Conservation (phyloP, 1,284 basidiomycete genomes). For the Leccinum subrobustum region DNA sequence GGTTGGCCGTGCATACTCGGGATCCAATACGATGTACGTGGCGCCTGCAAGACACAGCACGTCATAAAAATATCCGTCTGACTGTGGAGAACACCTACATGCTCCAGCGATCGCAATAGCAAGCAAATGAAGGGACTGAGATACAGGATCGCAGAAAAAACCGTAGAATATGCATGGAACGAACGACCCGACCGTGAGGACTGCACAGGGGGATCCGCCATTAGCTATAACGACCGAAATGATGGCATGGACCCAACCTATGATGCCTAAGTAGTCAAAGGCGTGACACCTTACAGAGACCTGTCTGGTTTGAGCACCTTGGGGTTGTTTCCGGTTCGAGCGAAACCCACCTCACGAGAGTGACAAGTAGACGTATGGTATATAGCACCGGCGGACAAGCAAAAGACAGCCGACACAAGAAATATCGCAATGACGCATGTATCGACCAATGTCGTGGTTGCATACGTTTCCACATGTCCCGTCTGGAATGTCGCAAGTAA, state of each 20-base stretch:
- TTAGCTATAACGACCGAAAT: background rate
- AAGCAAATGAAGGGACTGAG: slow-evolving; percentile 53
- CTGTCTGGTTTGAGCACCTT: slow-evolving; percentile 29
- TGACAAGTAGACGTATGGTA: slow-evolving; percentile 82
- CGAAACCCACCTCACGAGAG: slow-evolving; percentile 54
- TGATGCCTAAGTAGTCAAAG: slow-evolving; percentile 74
- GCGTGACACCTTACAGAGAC: slow-evolving; percentile 53
- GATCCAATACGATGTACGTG: slow-evolving; percentile 76
- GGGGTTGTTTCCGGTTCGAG: slow-evolving; percentile 1
- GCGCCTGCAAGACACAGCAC: slow-evolving; percentile 44
- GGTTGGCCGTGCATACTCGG: slow-evolving; percentile 73
- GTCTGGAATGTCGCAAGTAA: slow-evolving; percentile 54
- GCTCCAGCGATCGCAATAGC: slow-evolving; percentile 57
- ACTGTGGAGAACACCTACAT: slow-evolving; percentile 44
- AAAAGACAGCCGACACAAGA: slow-evolving; percentile 71
- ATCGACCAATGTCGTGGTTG: slow-evolving; percentile 61
- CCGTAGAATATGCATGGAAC: slow-evolving; percentile 74
- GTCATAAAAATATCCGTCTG: slow-evolving; percentile 6
- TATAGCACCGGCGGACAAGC: slow-evolving; percentile 72
- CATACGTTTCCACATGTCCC: slow-evolving; percentile 49
- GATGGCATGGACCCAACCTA: slow-evolving; percentile 38
- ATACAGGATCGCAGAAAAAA: slow-evolving; percentile 62
- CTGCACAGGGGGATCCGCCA: slow-evolving; percentile 22
- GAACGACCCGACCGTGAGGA: slow-evolving; percentile 79
- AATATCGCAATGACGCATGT: slow-evolving; percentile 66